Evolutionary conservation across 768 basidiomycete species (phyloP).

Genomic region (Podaxis sp.): DNA sequence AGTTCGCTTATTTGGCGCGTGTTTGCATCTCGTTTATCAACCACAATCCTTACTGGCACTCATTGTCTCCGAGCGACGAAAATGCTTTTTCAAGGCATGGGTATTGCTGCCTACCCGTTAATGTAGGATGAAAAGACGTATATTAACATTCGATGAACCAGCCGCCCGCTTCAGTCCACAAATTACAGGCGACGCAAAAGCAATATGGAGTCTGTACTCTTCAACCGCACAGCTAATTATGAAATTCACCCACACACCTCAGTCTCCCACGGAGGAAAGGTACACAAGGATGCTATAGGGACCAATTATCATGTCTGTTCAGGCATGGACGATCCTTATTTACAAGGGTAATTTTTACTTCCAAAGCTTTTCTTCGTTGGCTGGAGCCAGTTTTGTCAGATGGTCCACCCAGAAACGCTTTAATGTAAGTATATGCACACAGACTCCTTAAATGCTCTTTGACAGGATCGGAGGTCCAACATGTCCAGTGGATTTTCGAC

Average conservation of each 20-base stretch:
- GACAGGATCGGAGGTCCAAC: background rate
- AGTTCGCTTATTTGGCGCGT: background rate
- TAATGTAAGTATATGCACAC: background rate
- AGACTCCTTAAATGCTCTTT: background rate
- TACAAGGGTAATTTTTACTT: conserved; percentile 26
- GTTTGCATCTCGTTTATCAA: background rate
- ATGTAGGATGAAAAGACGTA: background rate
- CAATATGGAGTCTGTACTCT: conserved; percentile 28
- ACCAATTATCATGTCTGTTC: conserved; percentile 33
- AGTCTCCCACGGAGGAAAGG: background rate
- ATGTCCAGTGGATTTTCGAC: conserved; percentile 1
- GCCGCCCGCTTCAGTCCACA: conserved; percentile 37
- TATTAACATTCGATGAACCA: background rate
- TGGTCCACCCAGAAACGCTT: conserved; percentile 1
- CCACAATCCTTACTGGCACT: background rate
- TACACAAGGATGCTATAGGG: background rate
- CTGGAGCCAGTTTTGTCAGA: background rate
- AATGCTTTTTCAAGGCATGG: conserved; percentile 5
- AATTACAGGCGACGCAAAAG: conserved; percentile 22
- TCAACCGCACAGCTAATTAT: background rate
- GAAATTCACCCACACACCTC: background rate
- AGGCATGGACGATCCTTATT: conserved; percentile 30
- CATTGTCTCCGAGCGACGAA: background rate
- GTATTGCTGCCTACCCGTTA: background rate
- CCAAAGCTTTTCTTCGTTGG: background rate